These are phyloP conservation scores for Aureobasidium sp. DNA, from an alignment of 2,329 filamentous ascomycete species.

Conservation along the genomic window DNA sequence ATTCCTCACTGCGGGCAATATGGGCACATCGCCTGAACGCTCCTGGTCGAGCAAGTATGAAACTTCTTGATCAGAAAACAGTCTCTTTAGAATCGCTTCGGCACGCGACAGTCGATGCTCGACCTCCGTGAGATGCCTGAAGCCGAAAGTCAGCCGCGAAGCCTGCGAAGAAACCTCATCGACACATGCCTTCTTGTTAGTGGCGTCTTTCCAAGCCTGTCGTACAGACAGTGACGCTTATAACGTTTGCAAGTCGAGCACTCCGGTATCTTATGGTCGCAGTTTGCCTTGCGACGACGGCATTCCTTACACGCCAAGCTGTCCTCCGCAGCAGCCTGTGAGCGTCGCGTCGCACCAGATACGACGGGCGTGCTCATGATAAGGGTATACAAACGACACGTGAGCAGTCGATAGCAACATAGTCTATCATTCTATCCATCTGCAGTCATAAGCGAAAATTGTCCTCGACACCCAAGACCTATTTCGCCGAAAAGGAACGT, in stretches of 20 bases:
- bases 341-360: conserved; percentile 1
- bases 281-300: conserved; percentile 12
- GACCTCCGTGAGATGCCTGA: conserved; percentile 12
- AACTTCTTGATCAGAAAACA: conserved; percentile 12
- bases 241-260: conserved; percentile 12
- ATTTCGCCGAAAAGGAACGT: not conserved
- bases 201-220: conserved; percentile 7
- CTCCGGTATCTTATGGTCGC: conserved; percentile 15
- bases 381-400: not conserved
- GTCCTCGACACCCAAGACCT: not conserved
- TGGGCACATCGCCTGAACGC: conserved; percentile 9
- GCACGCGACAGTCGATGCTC: conserved; percentile 12
- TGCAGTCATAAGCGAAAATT: not conserved
- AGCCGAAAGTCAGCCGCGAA: not conserved
- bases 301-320: conserved; percentile 14
- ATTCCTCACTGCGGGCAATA: not conserved
- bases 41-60: conserved; percentile 12
- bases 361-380: conserved; percentile 7
- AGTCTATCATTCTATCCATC: conserved; percentile 2
- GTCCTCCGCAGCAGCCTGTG: conserved; percentile 11
- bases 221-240: conserved; percentile 10
- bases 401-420: conserved; percentile 5
- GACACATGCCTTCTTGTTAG: conserved; percentile 11
- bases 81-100: conserved; percentile 5
- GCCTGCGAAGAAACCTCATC: not conserved